A percentile compares a stretch with the other conserved stretches of the same genome.
phyloP scores from a whole-genome alignment of 2,329 filamentous ascomycete species.

The Ascochyta koolunga region DNA sequence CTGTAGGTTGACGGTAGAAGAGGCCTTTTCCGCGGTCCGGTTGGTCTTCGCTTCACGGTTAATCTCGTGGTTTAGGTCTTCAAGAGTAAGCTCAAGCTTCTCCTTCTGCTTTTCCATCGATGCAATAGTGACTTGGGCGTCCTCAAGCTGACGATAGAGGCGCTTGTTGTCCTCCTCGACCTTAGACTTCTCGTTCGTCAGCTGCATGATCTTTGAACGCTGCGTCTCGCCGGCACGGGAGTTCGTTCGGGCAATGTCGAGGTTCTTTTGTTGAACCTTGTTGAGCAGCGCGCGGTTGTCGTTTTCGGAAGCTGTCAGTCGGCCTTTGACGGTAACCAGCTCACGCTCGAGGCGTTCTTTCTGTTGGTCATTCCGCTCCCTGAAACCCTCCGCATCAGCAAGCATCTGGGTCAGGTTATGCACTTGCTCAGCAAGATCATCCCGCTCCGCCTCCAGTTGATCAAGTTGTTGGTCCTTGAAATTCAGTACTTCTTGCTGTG shows the following conservation, averaged over 20 bases:
- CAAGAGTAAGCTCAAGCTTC: conserved; percentile 83
- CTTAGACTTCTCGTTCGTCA: conserved; percentile 83
- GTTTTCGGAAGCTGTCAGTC: conserved; percentile 89
- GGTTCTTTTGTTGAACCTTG: conserved; percentile 95
- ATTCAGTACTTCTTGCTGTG: conserved; percentile 79
- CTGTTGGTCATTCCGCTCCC: conserved; percentile 86
- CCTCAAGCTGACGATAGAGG: conserved; percentile 82
- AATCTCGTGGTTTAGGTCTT: conserved; percentile 92
- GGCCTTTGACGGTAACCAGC: conserved; percentile 86
- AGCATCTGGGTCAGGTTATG: conserved; percentile 88
- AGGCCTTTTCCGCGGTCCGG: conserved; percentile 86
- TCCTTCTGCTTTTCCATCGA: conserved; percentile 93
- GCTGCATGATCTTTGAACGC: conserved; percentile 73
- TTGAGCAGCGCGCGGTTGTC: conserved; percentile 95
- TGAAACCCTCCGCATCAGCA: conserved; percentile 86
- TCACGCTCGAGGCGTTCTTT: conserved; percentile 94
- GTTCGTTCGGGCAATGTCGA: conserved; percentile 90
- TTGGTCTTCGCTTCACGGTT: conserved; percentile 87
- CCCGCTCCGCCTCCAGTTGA: conserved; percentile 80
- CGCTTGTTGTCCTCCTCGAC: conserved; percentile 82
- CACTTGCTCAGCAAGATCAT: conserved; percentile 76
- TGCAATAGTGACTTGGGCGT: conserved; percentile 80
- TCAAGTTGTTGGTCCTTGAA: conserved; percentile 76
- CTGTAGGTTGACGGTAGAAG: conserved; percentile 79
- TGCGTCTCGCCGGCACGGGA: conserved; percentile 86